A percentile compares a stretch with the other conserved stretches of the same genome.
phyloP scores from a whole-genome alignment of 768 basidiomycete species.

The Myochromella boudieri region DNA sequence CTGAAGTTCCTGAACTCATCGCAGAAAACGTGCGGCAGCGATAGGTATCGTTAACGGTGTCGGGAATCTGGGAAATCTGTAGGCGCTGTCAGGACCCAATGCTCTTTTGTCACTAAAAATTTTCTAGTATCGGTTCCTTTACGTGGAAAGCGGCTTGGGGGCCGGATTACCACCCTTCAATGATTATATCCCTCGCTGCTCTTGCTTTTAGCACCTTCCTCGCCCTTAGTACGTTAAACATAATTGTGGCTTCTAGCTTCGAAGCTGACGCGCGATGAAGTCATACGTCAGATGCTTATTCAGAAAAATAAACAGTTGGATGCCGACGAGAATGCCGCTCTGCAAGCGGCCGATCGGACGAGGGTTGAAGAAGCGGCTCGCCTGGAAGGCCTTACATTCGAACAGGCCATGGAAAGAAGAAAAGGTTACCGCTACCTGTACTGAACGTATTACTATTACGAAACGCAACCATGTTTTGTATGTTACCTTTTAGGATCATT shows the following conservation, averaged over 20 bases:
- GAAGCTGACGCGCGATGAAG: slow-evolving; percentile 21
- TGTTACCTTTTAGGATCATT: no score
- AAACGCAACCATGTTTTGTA: no score
- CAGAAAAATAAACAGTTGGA: slow-evolving; percentile 52
- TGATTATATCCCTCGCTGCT: slow-evolving; percentile 47
- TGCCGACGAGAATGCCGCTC: slow-evolving; percentile 40
- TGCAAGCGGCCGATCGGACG: slow-evolving; percentile 43
- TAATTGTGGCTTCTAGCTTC: neutral
- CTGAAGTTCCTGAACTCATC: neutral
- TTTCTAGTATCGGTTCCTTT: slow-evolving; percentile 56
- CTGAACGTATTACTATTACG: slow-evolving; percentile 31
- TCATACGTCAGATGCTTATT: slow-evolving; percentile 48
- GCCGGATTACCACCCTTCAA: slow-evolving; percentile 61
- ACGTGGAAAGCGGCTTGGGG: slow-evolving; percentile 64
- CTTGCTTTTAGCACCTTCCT: slow-evolving; percentile 33
- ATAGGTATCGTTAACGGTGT: slow-evolving; percentile 63
- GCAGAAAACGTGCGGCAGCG: slow-evolving; percentile 50
- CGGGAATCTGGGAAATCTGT: slow-evolving; percentile 60
- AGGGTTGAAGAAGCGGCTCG: slow-evolving; percentile 59
- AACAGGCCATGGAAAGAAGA: slow-evolving; percentile 55
- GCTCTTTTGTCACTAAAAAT: neutral
- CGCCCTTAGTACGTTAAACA: slow-evolving; percentile 31
- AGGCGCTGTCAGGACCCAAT: slow-evolving; percentile 13
- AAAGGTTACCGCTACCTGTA: slow-evolving; percentile 61
- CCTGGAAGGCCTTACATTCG: slow-evolving; percentile 58